Percentiles rank a stretch among this genome's conserved stretches.
phyloP scores from a whole-genome alignment of 805 yeast species.

The Nakazawaea pomicola region DNA sequence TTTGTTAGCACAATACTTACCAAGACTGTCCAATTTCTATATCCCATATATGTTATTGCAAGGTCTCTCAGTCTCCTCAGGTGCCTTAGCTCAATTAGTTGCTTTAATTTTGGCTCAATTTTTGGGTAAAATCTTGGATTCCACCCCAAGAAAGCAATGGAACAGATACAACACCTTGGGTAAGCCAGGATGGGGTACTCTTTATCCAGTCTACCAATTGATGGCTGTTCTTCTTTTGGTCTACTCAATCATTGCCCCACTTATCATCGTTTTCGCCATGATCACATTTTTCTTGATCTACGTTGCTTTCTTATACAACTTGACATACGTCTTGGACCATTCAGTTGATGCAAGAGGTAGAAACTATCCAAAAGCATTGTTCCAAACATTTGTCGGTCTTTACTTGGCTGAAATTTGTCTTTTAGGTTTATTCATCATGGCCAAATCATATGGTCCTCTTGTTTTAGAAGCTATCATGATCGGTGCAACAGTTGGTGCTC shows the following conservation, averaged over 20 bases:
- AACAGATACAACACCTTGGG: constrained; percentile 59
- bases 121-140: constrained; percentile 67
- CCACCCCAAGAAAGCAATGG: constrained; percentile 93
- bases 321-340: constrained; percentile 59
- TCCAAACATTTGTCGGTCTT: constrained; percentile 66
- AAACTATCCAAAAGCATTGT: constrained; percentile 65
- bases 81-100: constrained; percentile 69
- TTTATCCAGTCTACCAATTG: constrained; percentile 74
- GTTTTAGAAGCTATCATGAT: constrained; percentile 61
- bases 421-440: constrained; percentile 68
- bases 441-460: constrained; percentile 74
- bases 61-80: constrained; percentile 78
- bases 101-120: constrained; percentile 66
- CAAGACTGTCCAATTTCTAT: constrained; percentile 89
- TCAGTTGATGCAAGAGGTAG: constrained; percentile 65
- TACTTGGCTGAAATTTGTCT: constrained; percentile 69
- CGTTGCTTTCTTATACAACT: constrained; percentile 56
- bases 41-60: constrained; percentile 75
- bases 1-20: constrained; percentile 70
- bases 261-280: constrained; percentile 62
- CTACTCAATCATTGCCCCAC: constrained; percentile 77
- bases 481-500: constrained; percentile 53
- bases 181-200: constrained; percentile 74
- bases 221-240: constrained; percentile 67
- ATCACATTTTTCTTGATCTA: constrained; percentile 53